Base-by-base conservation (phyloP, 345 rosid species). In the Corchorus capsularis region DNA sequence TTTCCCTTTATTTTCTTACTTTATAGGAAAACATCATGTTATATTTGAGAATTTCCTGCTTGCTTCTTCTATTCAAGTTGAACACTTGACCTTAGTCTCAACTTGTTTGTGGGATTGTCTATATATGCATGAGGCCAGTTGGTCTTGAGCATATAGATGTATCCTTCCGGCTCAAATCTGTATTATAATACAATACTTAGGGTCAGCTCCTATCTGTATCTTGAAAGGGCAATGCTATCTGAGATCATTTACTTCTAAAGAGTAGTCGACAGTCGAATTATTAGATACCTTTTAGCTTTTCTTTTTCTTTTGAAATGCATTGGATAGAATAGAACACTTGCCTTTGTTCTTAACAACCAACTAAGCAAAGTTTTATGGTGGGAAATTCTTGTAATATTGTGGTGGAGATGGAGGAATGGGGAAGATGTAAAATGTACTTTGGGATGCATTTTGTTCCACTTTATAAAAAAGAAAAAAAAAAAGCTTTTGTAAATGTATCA, bases 361-460 rank as follows among this genome's bases (percentile, higher is more conserved):
- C 20, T 64, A 32, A 61, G 59, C 27, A 62, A 20, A 62, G 56
- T 47, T 53, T 56, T 17, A 9, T 13, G 63, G 82, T 80, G 80
- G 78, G 20, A 61, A 22, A 55, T 61, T 59, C 41, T 64, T 53
- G 47, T 39, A 9, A 50, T 5, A 39, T 57, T 34, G 68, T 77
- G 77, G 78, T 75, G 84, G 75, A 75, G 53, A 69, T 61, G 66
- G 69, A 50, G 52, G 52, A 63, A 62, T 57, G 68, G 61, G 67
- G 47, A 39, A 39, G 59, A 75, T 80, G 70, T 63, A 35, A 12
- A 68, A 64, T 78, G 85, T 82, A 74, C 78, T 83, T 82, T 55
- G 77, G 66, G 66, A 77, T 75, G 71, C 63, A 45, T 43, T 39
- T 39, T 66, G 57, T 72, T 72, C 82, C 83, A 79, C 83, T 82